Base-by-base conservation (phyloP, 352 stramenopile genomes). In the Phytophthora palmivora region DNA sequence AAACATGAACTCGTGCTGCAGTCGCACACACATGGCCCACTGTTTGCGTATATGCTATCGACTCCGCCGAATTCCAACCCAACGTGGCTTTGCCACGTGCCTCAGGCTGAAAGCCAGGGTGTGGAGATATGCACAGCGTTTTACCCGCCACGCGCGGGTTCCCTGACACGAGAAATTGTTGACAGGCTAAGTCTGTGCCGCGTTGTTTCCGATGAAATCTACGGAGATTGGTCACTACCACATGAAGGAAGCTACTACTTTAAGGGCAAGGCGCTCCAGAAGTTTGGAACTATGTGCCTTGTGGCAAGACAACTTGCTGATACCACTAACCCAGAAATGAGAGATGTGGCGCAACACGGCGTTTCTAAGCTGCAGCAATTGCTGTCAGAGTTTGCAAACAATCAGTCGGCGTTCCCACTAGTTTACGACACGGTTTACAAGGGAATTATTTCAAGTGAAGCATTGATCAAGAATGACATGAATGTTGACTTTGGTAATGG, bases 171-270 rank as follows among this genome's bases (percentile, higher is more conserved):
- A 18, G 67, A 84, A 8, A 50, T 76, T 5, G 74, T 84, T 15
- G 54, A 73, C 15, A 55, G 39, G 9, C 38, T 83, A 10, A 65
- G 75, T 21, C 62, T 89, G 12, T 82, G 61, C 28, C 65, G 68
- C 5, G 58, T 91, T 2, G 63, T 92, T 2, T 55, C 54, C 0
- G 72, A 90, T 28, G 82, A 93, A 67, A 90, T 93, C 49, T 33
- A 92, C 19, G 74, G 69, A n/a, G 67, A 89, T 28, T 95, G 86
- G 86, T 37, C 72, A 7, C 51, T 92, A 36, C 81, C 80, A 6
- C 64, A 70, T 21, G 76, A 90, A 64, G 84, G 77, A 21, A 91
- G 82, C 58, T 94, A 94, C 64, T 94, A 94, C 72, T 94, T 94
- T 58, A 92, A 91, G 53, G 84, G 86, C 39, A 94, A 94, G 36